Percentiles rank a stretch among this genome's conserved stretches.
Evolutionary conservation across 805 yeast genomes (phyloP).

Genomic region (Nakazawaea wickerhamii): DNA sequence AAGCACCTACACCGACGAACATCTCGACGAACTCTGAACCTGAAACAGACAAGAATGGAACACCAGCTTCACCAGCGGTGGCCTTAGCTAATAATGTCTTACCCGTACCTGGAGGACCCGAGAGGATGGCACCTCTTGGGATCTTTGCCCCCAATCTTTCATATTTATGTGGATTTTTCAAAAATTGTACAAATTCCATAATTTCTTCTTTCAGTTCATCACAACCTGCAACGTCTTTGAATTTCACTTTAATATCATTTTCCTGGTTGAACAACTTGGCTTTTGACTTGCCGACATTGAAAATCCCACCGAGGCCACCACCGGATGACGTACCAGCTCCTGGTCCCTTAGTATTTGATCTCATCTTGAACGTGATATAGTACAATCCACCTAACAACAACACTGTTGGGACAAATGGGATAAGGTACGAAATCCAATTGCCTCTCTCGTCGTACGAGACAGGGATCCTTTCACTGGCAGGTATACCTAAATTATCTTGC

Average conservation of each 20-base stretch:
- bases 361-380: slow-evolving; percentile 58
- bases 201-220: slow-evolving; percentile 96
- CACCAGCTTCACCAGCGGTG: slow-evolving; percentile 99
- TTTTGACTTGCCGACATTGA: slow-evolving; percentile 82
- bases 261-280: slow-evolving; percentile 92
- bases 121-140: slow-evolving; percentile 95
- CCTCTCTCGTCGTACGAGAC: slow-evolving; percentile 75
- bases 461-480: slow-evolving; percentile 66
- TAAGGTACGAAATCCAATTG: slow-evolving; percentile 52
- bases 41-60: slow-evolving; percentile 91
- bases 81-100: slow-evolving; percentile 95
- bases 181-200: slow-evolving; percentile 94
- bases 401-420: slow-evolving; percentile 84
- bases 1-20: slow-evolving; percentile 99
- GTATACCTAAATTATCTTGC: slow-evolving; percentile 62
- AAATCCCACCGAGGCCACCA: slow-evolving; percentile 78
- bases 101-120: slow-evolving; percentile 99
- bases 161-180: slow-evolving; percentile 85
- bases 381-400: slow-evolving; percentile 83
- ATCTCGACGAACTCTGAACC: slow-evolving; percentile 98
- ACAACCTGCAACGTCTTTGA: slow-evolving; percentile 96
- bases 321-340: slow-evolving; percentile 28
- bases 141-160: slow-evolving; percentile 94
- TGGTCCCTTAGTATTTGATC: slow-evolving; percentile 38
- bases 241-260: slow-evolving; percentile 81